Conservation (phyloP, 108 stramenopile species). For the Chaetoceros tenuissimus region DNA sequence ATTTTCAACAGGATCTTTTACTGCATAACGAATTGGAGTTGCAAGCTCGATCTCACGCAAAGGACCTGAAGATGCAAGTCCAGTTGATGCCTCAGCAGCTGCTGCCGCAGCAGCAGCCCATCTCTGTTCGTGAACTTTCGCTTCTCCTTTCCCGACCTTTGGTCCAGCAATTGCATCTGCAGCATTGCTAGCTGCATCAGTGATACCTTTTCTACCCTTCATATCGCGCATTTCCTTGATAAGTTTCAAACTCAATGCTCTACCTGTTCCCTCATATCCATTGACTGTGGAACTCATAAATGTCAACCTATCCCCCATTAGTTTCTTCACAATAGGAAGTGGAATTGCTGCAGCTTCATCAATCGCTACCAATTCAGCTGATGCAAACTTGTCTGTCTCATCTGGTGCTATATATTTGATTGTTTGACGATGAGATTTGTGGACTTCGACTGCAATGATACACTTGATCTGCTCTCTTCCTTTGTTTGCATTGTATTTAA, state of each 20-base stretch:
- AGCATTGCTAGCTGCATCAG: constrained; percentile 54
- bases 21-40: constrained; percentile 94
- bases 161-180: constrained; percentile 62
- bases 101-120: constrained; percentile 77
- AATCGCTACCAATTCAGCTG: constrained; percentile 94
- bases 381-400: constrained; percentile 85
- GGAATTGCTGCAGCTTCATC: constrained; percentile 99
- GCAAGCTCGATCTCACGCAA: constrained; percentile 82
- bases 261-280: constrained; percentile 99
- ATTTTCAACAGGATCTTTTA: constrained; percentile 86
- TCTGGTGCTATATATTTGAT: constrained; percentile 85
- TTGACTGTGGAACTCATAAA: constrained; percentile 96
- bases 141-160: constrained; percentile 72
- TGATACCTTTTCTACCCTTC: constrained; percentile 38
- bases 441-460: constrained; percentile 79
- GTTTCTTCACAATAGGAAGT: constrained; percentile 82
- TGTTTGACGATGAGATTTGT: constrained; percentile 85
- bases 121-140: constrained; percentile 87
- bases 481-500: constrained; percentile 67
- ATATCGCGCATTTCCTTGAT: constrained; percentile 89
- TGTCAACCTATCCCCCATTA: constrained; percentile 81
- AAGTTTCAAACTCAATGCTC: constrained; percentile 94
- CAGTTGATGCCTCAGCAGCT: constrained; percentile 23
- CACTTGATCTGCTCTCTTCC: constrained; percentile 81
- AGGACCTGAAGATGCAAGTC: constrained; percentile 29